A percentile compares a stretch with the other conserved stretches of the same genome.
Evolutionary conservation across 208 protist species (phyloP).

Genomic region (Trypanosomatidae sp.): DNA sequence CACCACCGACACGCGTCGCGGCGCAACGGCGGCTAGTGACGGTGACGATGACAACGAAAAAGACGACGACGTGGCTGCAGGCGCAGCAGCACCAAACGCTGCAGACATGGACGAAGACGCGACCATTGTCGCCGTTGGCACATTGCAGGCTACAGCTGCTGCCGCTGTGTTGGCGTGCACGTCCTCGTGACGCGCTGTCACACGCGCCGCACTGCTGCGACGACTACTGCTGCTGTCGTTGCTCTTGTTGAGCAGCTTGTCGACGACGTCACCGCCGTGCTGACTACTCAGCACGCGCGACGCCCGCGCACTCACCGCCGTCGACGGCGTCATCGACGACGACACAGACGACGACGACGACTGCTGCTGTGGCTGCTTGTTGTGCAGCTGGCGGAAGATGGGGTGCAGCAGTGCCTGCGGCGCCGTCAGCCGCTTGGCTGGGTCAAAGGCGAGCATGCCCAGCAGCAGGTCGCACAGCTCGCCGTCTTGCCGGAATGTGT

Average conservation of each 20-base stretch:
- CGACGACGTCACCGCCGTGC: neutral
- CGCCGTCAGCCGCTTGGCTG: conserved; percentile 48
- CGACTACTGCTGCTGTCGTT: neutral
- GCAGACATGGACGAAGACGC: no score
- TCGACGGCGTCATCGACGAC: neutral
- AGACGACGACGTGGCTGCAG: no score
- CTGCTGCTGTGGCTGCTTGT: neutral
- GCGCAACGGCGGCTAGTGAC: no score
- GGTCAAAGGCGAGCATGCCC: conserved; percentile 54
- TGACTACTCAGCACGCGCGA: neutral
- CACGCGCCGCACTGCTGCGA: no score
- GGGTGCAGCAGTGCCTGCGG: conserved; percentile 43
- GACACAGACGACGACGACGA: neutral
- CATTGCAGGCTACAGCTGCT: no score
- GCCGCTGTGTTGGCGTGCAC: no score
- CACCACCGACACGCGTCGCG: no score
- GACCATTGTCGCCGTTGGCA: no score
- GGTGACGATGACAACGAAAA: no score
- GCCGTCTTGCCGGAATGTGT: conserved; percentile 33
- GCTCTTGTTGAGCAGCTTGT: neutral
- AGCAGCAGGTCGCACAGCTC: conserved; percentile 46
- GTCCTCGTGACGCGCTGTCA: no score
- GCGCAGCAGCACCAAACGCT: no score
- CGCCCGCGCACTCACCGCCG: neutral
- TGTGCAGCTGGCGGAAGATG: conserved; percentile 30